These are phyloP conservation scores for baker's yeast (Saccharomyces cerevisiae) DNA, from an alignment of 805 yeast species.

Conservation along the genomic window DNA sequence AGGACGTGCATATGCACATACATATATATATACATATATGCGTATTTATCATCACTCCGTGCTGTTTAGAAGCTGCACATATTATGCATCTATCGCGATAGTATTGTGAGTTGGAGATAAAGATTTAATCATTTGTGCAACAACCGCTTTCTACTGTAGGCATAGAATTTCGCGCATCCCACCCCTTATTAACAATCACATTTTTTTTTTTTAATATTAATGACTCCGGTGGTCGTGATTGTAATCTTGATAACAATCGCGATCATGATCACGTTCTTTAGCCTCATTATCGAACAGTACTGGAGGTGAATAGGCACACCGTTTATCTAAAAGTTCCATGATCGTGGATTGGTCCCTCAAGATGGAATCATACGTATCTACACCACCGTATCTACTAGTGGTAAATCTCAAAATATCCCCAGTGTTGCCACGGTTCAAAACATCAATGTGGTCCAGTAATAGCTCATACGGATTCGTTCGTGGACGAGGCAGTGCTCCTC, in stretches of 20 bases:
- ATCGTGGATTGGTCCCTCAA: constrained; percentile 22
- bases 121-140: neutral
- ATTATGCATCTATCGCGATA: neutral
- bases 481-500: constrained; percentile 13
- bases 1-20: neutral
- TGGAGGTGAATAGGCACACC: neutral
- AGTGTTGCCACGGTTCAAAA: constrained; percentile 20
- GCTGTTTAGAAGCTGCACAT: neutral
- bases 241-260: neutral
- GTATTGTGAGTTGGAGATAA: neutral
- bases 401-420: constrained; percentile 24
- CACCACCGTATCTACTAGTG: constrained; percentile 30
- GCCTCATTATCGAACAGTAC: neutral
- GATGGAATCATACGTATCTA: constrained; percentile 21
- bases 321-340: constrained; percentile 8
- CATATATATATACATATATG: neutral
- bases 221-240: neutral
- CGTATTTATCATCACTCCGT: neutral
- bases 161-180: neutral
- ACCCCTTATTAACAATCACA: neutral
- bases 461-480: constrained; percentile 16
- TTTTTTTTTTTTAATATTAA: neutral
- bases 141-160: neutral
- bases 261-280: neutral
- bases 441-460: constrained; percentile 18